Base-by-base conservation (phyloP, 768 basidiomycete genomes). In the Mycena rosella region DNA sequence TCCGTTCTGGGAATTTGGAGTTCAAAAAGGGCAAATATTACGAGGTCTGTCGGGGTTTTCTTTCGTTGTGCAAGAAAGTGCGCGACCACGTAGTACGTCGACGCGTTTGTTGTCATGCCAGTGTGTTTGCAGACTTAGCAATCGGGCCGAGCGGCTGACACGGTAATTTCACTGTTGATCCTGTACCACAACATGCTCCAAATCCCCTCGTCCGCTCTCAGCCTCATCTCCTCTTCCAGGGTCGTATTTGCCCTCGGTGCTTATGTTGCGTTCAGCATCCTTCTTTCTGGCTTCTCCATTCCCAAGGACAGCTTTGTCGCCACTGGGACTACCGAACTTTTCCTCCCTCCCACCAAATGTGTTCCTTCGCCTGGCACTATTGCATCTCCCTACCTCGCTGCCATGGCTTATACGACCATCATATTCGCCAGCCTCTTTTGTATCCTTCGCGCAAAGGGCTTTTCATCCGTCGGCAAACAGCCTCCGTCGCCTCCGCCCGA, bases 401-500 rank as follows among this genome's bases (percentile, higher is more conserved):
- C 27, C 30, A 36, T 36, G 20, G 52, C 14, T 32, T 53, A 34
- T 32, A n/a, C 32, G 15, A 22, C 32, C 30, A 13, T 53, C 20
- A 13, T 36, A 7, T 13, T 53, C 30, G 32, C 52, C 30, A 36
- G 52, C 32, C 32, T 36, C n/a, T 34, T 53, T 18, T 53, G 32
- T 15, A 53, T 53, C 17, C 32, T 53, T 22, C 52, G 49, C 18
- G 49, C 49, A 27, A 51, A 51, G 27, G 49, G 27, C 29, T 30
- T 51, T 10, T 15, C 29, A 8, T 51, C 15, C 15, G 8, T 53
- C 22, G 32, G 11, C 32, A 18, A 9, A 1, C 49, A 51, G 20
- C 52, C 52, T 34, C 52, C 52, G 0, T 34, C 32, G n/a, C 52
- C 52, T 54, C 53, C 34, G 24, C 34, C 53, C 30, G 34, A 54